These are phyloP conservation scores for Teratosphaeria epicoccoides DNA, from an alignment of 2,329 filamentous ascomycete species.

Conservation along the genomic window DNA sequence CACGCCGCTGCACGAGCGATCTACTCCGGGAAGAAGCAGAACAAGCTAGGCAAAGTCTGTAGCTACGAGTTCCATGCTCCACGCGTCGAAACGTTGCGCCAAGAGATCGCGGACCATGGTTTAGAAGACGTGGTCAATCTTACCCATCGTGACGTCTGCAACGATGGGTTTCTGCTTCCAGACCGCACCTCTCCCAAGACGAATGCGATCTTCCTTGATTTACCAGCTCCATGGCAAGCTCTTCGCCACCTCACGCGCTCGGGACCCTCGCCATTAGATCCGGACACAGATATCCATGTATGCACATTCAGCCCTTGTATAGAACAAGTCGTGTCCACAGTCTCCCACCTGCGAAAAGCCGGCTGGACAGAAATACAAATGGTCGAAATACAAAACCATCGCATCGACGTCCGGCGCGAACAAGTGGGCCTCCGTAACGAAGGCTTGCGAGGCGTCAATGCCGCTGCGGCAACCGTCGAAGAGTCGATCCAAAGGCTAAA, in stretches of 20 bases:
- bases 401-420: slow-evolving; percentile 73
- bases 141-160: slow-evolving; percentile 70
- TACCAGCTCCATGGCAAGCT: slow-evolving; percentile 73
- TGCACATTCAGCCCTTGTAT: slow-evolving; percentile 97
- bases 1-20: slow-evolving; percentile 67
- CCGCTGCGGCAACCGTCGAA: slow-evolving; percentile 60
- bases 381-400: slow-evolving; percentile 74
- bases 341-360: slow-evolving; percentile 65
- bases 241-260: slow-evolving; percentile 60
- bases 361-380: slow-evolving; percentile 91
- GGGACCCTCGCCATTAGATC: slow-evolving; percentile 47
- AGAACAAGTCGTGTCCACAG: slow-evolving; percentile 83
- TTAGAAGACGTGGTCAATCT: slow-evolving; percentile 57
- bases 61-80: slow-evolving; percentile 75
- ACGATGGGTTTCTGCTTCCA: slow-evolving; percentile 55
- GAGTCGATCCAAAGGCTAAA: slow-evolving; percentile 67
- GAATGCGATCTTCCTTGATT: slow-evolving; percentile 65
- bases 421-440: slow-evolving; percentile 64
- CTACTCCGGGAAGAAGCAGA: slow-evolving; percentile 54
- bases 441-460: slow-evolving; percentile 54
- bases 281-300: slow-evolving; percentile 60
- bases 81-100: slow-evolving; percentile 56
- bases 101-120: slow-evolving; percentile 59
- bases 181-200: slow-evolving; percentile 41
- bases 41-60: slow-evolving; percentile 55